Evolutionary conservation across 1,284 basidiomycete species (phyloP), one percentile per base, ranked within the genome.

Genomic region (Ceratobasidium papillatum): DNA sequence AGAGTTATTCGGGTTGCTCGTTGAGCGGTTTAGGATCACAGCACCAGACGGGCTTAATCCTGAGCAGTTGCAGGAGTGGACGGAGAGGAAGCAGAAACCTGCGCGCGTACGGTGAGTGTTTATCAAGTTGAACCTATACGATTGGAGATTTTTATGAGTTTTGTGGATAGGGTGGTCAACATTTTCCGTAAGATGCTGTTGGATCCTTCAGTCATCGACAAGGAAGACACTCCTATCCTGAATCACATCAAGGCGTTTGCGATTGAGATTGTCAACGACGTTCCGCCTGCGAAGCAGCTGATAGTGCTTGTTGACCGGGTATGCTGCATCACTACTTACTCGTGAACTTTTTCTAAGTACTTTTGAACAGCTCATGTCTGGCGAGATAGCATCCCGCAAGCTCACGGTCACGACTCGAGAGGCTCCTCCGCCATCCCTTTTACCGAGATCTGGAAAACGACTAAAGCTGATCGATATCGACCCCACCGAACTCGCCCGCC

Each of bases 391-490:
- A 83, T 85, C 75, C 85, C 76, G 75, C 27, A 77, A 85, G 77
- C 82, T 85, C 58, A 82, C 83, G 8, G 84, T 88, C 75, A 89
- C 86, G 78, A 88, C 87, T 12, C 84, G 82, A 30, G 74, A 85
- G 19, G 83, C 86, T 64, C 85, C 84, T 2, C 89, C 92, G 32
- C 78, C 81, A 2, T 88, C 95, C 0, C 90, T 97, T 72, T 76
- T 92, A 17, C 95, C 95, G 0, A 93, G 91, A 80, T 84, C 87
- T 62, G 84, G 85, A 76, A 71, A 68, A 52, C 52, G 49, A 19
- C 83, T 95, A 77, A 95, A 94, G 79, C 85, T 97, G 22, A 82
- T 91, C n/a, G 95, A 97, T 77, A 89, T 98, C 62, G 95, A 99
- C 79, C 87, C 96, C 0, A 82, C 96, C 38, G 98, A 99, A 82